Base-by-base conservation (phyloP, 352 stramenopile species). In the Phytophthora fragariaefolia region DNA sequence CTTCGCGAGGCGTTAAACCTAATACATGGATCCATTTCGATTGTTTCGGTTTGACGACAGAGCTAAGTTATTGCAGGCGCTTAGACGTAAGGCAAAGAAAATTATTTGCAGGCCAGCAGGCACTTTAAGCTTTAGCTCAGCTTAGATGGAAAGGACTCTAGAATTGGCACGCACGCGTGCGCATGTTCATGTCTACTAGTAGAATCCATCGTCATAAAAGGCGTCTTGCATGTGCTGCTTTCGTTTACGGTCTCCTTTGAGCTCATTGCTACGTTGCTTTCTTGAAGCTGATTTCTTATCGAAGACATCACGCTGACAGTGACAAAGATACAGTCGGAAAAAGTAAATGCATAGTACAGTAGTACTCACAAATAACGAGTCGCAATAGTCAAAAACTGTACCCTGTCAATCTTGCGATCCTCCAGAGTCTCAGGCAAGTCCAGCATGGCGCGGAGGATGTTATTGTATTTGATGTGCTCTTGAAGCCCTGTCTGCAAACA, bases 381-480 rank as follows among this genome's bases (percentile, higher is more conserved):
- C n/a, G 23, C 1, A 34, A 46, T 6, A 50, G 43, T n/a, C 10
- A 18, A 8, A 50, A n/a, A 23, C 80, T 81, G n/a, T 64, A 95
- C 86, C 52, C 85, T 62, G 47, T 93, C 87, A 36, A 91, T 77
- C 50, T 80, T 86, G 24, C 69, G 74, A 48, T 94, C 84, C 67
- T 95, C 89, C 18, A 93, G 57, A 26, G 76, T 91, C 17, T 93
- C 85, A 1, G 87, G 87, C 40, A 96, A 63, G 51, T 94, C 85
- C 28, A 96, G 58, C 43, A 96, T 74, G 30, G 74, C 56, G 3
- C 89, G 87, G 23, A 95, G 72, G n/a, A 82, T 74, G 59, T 93
- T 95, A 69, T 96, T 96, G 72, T 91, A 95, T 73, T 95, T 95
- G 63, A 96, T 89, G 49, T 96, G 89, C 51, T 93, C 73, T 48